Evolutionary conservation across 805 yeast species (phyloP).

Genomic region (Kluyveromyces siamensis): DNA sequence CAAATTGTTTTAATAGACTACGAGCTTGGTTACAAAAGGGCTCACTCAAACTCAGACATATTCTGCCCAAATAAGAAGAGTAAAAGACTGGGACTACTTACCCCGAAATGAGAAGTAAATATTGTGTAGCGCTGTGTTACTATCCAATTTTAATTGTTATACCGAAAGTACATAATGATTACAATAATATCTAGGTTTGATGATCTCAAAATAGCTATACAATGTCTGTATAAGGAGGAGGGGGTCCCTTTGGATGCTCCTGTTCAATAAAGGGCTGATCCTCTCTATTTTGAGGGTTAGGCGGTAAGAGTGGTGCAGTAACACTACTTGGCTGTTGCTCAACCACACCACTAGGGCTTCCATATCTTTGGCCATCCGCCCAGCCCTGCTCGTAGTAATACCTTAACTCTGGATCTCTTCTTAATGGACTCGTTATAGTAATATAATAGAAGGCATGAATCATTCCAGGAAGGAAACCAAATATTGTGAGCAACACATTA

Average conservation of each 20-base stretch:
- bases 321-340: background rate
- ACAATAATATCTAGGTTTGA: background rate
- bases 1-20: constrained; percentile 13
- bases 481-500: constrained; percentile 55
- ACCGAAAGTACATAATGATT: background rate
- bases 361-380: constrained; percentile 21
- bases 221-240: constrained; percentile 13
- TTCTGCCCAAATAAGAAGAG: background rate
- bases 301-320: constrained; percentile 1
- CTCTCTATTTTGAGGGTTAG: background rate
- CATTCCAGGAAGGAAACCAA: constrained; percentile 73
- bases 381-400: constrained; percentile 27
- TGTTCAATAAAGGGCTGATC: background rate
- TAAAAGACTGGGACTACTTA: background rate
- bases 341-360: background rate
- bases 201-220: background rate
- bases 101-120: too few species aligned
- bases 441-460: constrained; percentile 52
- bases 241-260: constrained; percentile 3
- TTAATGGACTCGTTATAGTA: constrained; percentile 23
- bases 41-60: background rate
- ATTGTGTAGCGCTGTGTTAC: background rate
- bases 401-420: constrained; percentile 16
- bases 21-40: constrained; percentile 2
- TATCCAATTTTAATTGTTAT: background rate